Conservation (phyloP, 2,329 filamentous ascomycete genomes). For the Xylaria sp. region DNA sequence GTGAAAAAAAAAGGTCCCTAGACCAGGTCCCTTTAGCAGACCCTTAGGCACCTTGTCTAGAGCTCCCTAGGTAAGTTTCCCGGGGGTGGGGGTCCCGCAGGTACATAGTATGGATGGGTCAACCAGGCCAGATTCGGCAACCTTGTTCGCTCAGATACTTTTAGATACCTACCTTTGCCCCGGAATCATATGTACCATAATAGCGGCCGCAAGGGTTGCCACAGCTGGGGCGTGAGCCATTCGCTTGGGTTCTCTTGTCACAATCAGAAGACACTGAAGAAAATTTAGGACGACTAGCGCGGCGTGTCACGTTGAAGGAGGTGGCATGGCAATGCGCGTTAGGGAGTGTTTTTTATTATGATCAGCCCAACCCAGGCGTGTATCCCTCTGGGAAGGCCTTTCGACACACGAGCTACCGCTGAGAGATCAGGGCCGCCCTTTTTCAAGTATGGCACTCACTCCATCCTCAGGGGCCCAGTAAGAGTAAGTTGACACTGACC, state of each 20-base stretch:
- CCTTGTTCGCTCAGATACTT: too few species aligned
- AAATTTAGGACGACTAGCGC: background rate
- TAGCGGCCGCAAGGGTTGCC: background rate
- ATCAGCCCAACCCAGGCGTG: constrained; percentile 29
- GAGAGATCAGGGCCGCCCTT: constrained; percentile 18
- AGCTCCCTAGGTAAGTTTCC: constrained; percentile 1
- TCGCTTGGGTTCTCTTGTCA: background rate
- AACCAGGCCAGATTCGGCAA: too few species aligned
- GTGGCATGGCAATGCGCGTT: constrained; percentile 24
- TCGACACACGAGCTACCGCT: constrained; percentile 27
- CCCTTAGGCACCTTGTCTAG: too few species aligned
- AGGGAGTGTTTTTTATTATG: constrained; percentile 42
- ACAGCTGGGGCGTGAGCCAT: background rate
- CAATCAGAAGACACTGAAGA: background rate
- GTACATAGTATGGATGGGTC: too few species aligned
- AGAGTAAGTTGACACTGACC: constrained; percentile 26
- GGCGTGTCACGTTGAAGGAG: background rate
- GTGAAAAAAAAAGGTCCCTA: constrained; percentile 23
- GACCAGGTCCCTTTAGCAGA: too few species aligned
- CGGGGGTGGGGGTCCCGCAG: constrained; percentile 2
- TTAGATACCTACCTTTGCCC: too few species aligned
- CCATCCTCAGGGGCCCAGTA: constrained; percentile 18
- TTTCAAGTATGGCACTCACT: constrained; percentile 26
- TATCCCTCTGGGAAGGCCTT: constrained; percentile 30
- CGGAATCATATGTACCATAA: background rate